A percentile compares a stretch with the other conserved stretches of the same genome.
phyloP scores from a whole-genome alignment of 345 rosid species.

The Erodium maritimum region DNA sequence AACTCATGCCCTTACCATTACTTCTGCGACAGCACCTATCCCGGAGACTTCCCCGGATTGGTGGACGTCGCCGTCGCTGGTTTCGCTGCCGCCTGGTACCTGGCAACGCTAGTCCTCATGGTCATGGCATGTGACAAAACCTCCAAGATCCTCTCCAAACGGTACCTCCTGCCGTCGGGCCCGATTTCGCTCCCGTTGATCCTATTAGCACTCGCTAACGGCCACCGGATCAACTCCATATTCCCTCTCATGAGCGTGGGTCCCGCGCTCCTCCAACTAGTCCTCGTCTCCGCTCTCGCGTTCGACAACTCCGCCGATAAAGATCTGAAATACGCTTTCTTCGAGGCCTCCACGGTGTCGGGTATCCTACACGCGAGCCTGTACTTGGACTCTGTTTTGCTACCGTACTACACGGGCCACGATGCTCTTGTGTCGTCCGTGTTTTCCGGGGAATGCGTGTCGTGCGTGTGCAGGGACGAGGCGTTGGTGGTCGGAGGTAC shows the following conservation, averaged over 20 bases:
- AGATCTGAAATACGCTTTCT: conserved; percentile 43
- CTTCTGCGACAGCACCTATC: conserved; percentile 57
- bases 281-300: conserved; percentile 48
- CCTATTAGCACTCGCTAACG: conserved; percentile 55
- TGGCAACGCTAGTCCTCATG: conserved; percentile 32
- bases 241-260: conserved; percentile 52
- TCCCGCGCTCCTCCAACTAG: conserved; percentile 52
- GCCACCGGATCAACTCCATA: conserved; percentile 45
- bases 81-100: conserved; percentile 29
- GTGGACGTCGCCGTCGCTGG: conserved; percentile 37
- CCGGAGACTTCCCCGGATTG: conserved; percentile 37
- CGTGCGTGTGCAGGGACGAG: conserved; percentile 64
- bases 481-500: conserved; percentile 58
- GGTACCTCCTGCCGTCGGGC: conserved; percentile 58
- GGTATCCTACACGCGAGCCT: conserved; percentile 70
- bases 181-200: conserved; percentile 52
- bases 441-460: conserved; percentile 55
- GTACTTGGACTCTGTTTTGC: conserved; percentile 54
- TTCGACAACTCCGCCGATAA: conserved; percentile 36
- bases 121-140: conserved; percentile 22
- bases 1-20: conserved; percentile 67
- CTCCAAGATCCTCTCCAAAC: conserved; percentile 21
- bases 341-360: conserved; percentile 66
- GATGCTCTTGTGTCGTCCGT: conserved; percentile 56
- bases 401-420: conserved; percentile 80